A percentile compares a stretch with the other conserved stretches of the same genome.
These are phyloP conservation scores for Acer saccharum DNA, from an alignment of 345 rosid genomes.

Conservation along the genomic window DNA sequence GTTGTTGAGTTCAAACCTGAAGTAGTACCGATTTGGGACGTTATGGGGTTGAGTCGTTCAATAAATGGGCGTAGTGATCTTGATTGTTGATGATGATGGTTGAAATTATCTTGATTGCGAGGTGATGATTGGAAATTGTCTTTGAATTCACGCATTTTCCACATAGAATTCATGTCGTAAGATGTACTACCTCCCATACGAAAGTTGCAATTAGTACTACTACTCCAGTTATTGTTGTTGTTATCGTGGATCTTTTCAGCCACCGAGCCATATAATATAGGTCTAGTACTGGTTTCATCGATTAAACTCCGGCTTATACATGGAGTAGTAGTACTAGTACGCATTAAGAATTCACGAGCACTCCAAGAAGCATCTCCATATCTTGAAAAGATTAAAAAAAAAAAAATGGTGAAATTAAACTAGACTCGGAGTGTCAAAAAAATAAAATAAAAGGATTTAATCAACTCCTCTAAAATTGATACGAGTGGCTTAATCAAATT, in stretches of 20 bases:
- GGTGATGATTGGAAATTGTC: slow-evolving; percentile 14
- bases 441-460: too few relatives aligned
- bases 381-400: slow-evolving; percentile 31
- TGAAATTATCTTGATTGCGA: slow-evolving; percentile 6
- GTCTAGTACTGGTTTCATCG: slow-evolving; percentile 29
- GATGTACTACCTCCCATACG: slow-evolving; percentile 19
- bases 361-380: slow-evolving; percentile 60
- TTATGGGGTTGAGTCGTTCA: slow-evolving; percentile 23
- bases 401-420: not conserved
- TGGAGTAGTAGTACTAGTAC: slow-evolving; percentile 10
- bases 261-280: slow-evolving; percentile 34
- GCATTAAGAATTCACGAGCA: slow-evolving; percentile 41
- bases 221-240: slow-evolving; percentile 22
- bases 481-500: not conserved
- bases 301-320: slow-evolving; percentile 38
- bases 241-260: slow-evolving; percentile 34
- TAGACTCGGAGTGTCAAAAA: not conserved
- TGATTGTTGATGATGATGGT: slow-evolving; percentile 16
- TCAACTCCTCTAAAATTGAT: not conserved
- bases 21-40: not conserved
- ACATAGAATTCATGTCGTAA: slow-evolving; percentile 14
- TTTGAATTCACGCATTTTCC: slow-evolving; percentile 27
- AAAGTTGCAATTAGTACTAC: slow-evolving; percentile 9
- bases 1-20: slow-evolving; percentile 18
- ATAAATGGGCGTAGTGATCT: slow-evolving; percentile 13